phyloP scores from a whole-genome alignment of 345 rosid species.

The Brassica incana region DNA sequence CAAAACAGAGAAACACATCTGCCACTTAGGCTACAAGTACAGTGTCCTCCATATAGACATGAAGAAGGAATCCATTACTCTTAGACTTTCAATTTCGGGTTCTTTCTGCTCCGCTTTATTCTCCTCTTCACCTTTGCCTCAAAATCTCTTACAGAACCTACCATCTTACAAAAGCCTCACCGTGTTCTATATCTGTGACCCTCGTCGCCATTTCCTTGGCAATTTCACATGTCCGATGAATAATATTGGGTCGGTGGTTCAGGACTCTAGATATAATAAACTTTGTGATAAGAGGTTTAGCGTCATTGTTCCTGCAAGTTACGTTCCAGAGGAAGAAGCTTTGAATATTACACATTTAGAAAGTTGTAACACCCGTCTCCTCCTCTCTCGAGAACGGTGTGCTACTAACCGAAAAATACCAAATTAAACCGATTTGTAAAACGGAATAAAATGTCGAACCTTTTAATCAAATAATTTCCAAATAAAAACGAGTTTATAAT shows the following conservation, averaged over 20 bases:
- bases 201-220: not conserved
- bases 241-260: not conserved
- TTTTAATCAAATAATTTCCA: no score
- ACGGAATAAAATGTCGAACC: no score
- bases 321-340: not conserved
- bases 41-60: not conserved
- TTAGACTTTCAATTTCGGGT: not conserved
- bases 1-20: no score
- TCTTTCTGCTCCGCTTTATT: slow-evolving; percentile 21
- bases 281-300: not conserved
- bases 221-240: slow-evolving; percentile 24
- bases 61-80: not conserved
- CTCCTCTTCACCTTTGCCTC: slow-evolving; percentile 17
- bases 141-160: not conserved
- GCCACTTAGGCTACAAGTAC: not conserved
- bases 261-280: not conserved
- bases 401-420: no score
- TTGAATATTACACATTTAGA: not conserved
- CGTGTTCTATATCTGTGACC: slow-evolving; percentile 23
- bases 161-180: slow-evolving; percentile 17
- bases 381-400: no score
- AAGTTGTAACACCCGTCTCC: no score
- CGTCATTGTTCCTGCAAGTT: slow-evolving; percentile 1
- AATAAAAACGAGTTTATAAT: no score
- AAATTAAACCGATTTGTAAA: no score